Percentiles rank a stretch among this genome's conserved stretches.
phyloP scores from a whole-genome alignment of 768 basidiomycete species.

The Arthromyces matolae region DNA sequence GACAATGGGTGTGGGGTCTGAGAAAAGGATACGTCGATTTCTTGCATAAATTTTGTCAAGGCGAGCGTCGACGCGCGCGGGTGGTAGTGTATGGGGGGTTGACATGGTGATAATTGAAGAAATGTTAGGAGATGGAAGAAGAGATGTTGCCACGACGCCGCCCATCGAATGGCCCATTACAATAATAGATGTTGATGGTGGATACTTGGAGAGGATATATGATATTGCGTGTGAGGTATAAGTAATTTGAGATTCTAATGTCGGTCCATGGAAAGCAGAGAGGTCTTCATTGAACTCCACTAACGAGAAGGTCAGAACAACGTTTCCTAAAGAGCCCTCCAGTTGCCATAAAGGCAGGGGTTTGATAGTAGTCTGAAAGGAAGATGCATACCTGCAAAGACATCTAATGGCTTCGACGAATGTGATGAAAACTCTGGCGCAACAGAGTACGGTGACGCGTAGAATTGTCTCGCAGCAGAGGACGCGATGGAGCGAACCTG shows the following conservation, averaged over 20 bases:
- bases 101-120: constrained; percentile 93
- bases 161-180: constrained; percentile 98
- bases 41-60: constrained; percentile 70
- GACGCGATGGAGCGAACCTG: constrained; percentile 96
- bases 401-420: constrained; percentile 62
- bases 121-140: constrained; percentile 65
- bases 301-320: constrained; percentile 25
- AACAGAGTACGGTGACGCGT: constrained; percentile 52
- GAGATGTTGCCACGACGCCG: constrained; percentile 80
- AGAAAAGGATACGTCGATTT: constrained; percentile 36
- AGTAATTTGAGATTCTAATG: constrained; percentile 74
- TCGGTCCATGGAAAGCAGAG: constrained; percentile 91
- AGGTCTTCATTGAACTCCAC: constrained; percentile 98
- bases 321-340: too few species aligned
- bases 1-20: constrained; percentile 61
- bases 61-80: constrained; percentile 79
- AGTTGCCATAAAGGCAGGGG: neutral
- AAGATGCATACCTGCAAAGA: constrained; percentile 69
- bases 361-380: neutral
- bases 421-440: constrained; percentile 50
- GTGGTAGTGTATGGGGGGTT: constrained; percentile 85
- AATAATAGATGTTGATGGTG: constrained; percentile 56
- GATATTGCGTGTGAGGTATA: constrained; percentile 70
- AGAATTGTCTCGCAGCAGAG: constrained; percentile 81
- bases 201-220: constrained; percentile 80